phyloP scores from a whole-genome alignment of 345 rosid species.

The Erucastrum elatum region DNA sequence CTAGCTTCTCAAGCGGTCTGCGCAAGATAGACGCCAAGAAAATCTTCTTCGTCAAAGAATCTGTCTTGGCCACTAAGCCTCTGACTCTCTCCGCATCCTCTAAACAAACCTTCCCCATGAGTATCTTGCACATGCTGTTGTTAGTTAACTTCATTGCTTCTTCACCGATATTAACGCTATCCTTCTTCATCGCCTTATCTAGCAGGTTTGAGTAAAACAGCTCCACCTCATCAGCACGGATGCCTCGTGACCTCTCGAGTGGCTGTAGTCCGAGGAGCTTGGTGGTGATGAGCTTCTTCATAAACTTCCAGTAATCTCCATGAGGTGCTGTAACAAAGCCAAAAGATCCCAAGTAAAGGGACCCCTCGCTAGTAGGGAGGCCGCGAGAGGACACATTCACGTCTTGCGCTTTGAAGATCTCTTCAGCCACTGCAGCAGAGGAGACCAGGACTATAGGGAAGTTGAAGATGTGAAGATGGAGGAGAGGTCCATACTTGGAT shows the following conservation, averaged over 20 bases:
- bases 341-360: neutral
- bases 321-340: neutral
- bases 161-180: neutral
- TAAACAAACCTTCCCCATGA: neutral
- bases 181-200: neutral
- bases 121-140: neutral
- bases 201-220: neutral
- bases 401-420: neutral
- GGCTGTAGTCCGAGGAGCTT: neutral
- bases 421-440: neutral
- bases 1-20: neutral
- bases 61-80: neutral
- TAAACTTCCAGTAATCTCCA: too few species aligned
- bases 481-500: neutral
- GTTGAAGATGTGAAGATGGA: neutral
- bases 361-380: neutral
- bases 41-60: neutral
- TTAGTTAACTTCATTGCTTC: neutral
- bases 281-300: neutral
- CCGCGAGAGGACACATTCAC: neutral
- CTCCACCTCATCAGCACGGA: neutral
- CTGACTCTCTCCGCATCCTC: neutral
- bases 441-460: neutral
- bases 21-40: neutral
- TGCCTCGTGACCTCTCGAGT: too few species aligned